A percentile compares a stretch with the other conserved stretches of the same genome.
Conservation (phyloP, 2,329 filamentous ascomycete genomes). For the Pseudogymnoascus sp. region DNA sequence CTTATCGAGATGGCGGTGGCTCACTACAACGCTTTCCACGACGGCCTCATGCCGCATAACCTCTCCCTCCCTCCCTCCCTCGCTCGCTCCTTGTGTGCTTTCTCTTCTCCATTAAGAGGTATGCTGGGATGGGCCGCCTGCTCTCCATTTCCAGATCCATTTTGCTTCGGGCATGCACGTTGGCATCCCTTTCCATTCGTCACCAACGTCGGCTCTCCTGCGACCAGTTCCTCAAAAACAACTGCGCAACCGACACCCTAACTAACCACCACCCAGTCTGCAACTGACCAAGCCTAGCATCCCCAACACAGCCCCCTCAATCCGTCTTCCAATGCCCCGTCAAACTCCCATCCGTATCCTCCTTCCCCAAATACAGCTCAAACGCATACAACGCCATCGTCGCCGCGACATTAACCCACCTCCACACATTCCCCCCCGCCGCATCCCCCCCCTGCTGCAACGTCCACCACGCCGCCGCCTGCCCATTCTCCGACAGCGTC, state of each 20-base stretch:
- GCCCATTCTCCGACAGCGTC: conserved; percentile 54
- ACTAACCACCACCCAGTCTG: background rate
- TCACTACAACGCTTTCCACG: background rate
- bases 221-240: background rate
- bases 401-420: conserved; percentile 84
- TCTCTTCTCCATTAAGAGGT: background rate
- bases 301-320: conserved; percentile 37
- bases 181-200: background rate
- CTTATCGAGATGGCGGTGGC: background rate
- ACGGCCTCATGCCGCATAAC: background rate
- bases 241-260: background rate
- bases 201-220: background rate
- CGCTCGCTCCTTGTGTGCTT: background rate
- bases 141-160: background rate
- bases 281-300: background rate
- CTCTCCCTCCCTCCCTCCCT: background rate
- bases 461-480: conserved; percentile 66
- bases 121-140: background rate
- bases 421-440: conserved; percentile 65
- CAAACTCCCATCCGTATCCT: conserved; percentile 64
- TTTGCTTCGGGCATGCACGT: background rate
- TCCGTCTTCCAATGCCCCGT: conserved; percentile 90
- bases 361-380: conserved; percentile 78
- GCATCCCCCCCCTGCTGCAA: conserved; percentile 73
- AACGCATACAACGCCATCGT: conserved; percentile 87